phyloP scores from a whole-genome alignment of 2,329 filamentous ascomycete genomes.

The Seiridium unicorne region DNA sequence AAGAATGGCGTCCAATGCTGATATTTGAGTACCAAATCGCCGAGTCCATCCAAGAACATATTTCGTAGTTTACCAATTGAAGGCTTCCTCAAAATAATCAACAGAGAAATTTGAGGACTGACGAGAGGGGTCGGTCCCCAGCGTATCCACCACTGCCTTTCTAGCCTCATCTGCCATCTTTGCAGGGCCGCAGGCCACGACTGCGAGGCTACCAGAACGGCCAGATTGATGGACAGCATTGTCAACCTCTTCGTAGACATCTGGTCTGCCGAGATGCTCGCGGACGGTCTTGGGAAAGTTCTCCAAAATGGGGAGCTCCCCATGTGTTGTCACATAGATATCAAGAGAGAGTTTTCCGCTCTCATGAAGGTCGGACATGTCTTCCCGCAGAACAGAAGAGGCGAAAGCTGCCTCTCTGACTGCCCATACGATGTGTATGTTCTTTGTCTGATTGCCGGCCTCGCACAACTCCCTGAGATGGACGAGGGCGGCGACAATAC shows the following conservation, averaged over 20 bases:
- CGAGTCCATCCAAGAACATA: no score
- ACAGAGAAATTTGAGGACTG: conserved; percentile 13
- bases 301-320: not conserved
- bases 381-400: conserved; percentile 28
- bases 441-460: conserved; percentile 13
- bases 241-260: conserved; percentile 29
- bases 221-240: conserved; percentile 18
- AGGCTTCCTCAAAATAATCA: conserved; percentile 43
- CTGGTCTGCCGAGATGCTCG: conserved; percentile 27
- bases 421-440: conserved; percentile 40
- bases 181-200: conserved; percentile 43
- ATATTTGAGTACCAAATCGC: no score
- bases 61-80: conserved; percentile 33
- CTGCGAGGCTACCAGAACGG: conserved; percentile 29
- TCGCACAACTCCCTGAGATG: conserved; percentile 30
- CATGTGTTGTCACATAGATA: conserved; percentile 31
- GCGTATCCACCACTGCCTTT: conserved; percentile 28
- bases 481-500: conserved; percentile 40
- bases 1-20: no score
- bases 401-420: conserved; percentile 39
- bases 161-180: conserved; percentile 43
- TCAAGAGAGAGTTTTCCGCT: conserved; percentile 30
- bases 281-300: conserved; percentile 14
- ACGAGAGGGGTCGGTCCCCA: conserved; percentile 20
- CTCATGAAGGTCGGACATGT: conserved; percentile 28